Evolutionary conservation across 345 rosid species (phyloP).

Genomic region (Rhizophora mangle): DNA sequence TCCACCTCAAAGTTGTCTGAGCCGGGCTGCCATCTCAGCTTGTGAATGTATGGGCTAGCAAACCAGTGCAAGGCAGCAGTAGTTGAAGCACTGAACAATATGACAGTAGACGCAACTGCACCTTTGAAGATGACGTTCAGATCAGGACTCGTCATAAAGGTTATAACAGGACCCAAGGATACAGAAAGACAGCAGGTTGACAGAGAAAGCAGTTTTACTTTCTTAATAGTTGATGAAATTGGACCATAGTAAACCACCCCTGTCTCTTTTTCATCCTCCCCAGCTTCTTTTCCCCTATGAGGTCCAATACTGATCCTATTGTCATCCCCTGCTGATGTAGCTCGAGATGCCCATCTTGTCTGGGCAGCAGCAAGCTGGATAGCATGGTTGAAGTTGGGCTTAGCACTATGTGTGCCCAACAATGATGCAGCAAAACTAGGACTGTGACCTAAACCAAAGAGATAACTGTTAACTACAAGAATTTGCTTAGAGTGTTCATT

Average conservation of each 20-base stretch:
- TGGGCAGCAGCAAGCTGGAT: constrained; percentile 24
- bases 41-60: constrained; percentile 88
- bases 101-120: constrained; percentile 80
- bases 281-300: constrained; percentile 26
- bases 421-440: constrained; percentile 34
- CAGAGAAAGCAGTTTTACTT: constrained; percentile 88
- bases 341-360: constrained; percentile 61
- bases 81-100: constrained; percentile 79
- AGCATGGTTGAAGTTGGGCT: constrained; percentile 19
- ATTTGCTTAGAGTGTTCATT: not conserved
- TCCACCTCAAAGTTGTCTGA: constrained; percentile 86
- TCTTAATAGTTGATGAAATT: constrained; percentile 81
- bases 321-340: constrained; percentile 45
- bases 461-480: constrained; percentile 6
- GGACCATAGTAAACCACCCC: constrained; percentile 71
- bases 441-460: constrained; percentile 38
- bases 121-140: constrained; percentile 84
- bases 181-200: constrained; percentile 97
- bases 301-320: constrained; percentile 83
- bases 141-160: constrained; percentile 87
- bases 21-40: constrained; percentile 89
- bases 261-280: constrained; percentile 45
- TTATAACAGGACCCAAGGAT: constrained; percentile 82
- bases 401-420: constrained; percentile 29
- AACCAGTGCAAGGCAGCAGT: constrained; percentile 87